These are phyloP conservation scores for Trichoderma afroharzianum DNA, from an alignment of 2,329 filamentous ascomycete species.

Conservation along the genomic window DNA sequence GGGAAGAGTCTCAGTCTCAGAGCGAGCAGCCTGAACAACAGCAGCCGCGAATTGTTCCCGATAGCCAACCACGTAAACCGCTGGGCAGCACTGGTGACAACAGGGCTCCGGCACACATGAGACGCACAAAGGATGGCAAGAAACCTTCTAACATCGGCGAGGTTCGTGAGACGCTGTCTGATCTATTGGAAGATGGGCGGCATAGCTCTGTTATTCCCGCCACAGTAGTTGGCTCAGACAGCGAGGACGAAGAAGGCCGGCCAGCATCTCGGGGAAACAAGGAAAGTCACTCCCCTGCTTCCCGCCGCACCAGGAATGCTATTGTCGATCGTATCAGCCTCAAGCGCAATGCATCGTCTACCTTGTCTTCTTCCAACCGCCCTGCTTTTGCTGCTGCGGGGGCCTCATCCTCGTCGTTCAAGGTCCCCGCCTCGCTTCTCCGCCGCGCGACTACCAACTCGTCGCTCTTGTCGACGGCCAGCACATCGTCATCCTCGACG, in stretches of 20 bases:
- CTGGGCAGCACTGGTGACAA: constrained; percentile 39
- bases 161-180: constrained; percentile 78
- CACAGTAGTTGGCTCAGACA: constrained; percentile 34
- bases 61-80: constrained; percentile 48
- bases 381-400: constrained; percentile 55
- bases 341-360: constrained; percentile 52
- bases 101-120: constrained; percentile 57
- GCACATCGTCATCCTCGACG: constrained; percentile 26
- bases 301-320: constrained; percentile 36
- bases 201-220: constrained; percentile 48
- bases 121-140: constrained; percentile 58
- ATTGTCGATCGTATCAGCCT: constrained; percentile 73
- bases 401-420: constrained; percentile 49
- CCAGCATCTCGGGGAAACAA: constrained; percentile 40
- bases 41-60: constrained; percentile 39
- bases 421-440: constrained; percentile 67
- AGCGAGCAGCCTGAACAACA: constrained; percentile 22
- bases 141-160: constrained; percentile 75
- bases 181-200: constrained; percentile 68
- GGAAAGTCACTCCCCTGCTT: constrained; percentile 44
- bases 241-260: constrained; percentile 39
- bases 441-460: constrained; percentile 70
- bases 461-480: constrained; percentile 38
- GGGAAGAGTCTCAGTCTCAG: constrained; percentile 38
- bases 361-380: constrained; percentile 34